These are phyloP conservation scores for Mycoemilia scoparia DNA, from an alignment of 192 early-diverging fungal genomes.

Conservation along the genomic window DNA sequence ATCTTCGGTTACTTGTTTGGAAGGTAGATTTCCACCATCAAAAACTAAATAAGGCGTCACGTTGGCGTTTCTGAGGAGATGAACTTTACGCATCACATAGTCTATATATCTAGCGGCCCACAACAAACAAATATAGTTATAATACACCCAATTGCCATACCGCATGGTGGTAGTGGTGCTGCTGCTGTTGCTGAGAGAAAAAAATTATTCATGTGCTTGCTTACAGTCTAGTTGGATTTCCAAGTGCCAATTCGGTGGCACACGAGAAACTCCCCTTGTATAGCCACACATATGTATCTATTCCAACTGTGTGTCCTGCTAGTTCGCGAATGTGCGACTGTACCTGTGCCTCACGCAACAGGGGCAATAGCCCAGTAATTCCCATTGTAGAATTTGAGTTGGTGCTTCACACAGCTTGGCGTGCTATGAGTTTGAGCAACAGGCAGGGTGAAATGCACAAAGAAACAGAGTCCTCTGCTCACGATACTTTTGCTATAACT, in stretches of 20 bases:
- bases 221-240: slow-evolving; percentile 48
- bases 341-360: slow-evolving; percentile 53
- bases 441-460: no score
- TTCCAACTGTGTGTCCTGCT: slow-evolving; percentile 50
- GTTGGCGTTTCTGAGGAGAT: slow-evolving; percentile 48
- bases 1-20: slow-evolving; percentile 57
- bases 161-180: background rate
- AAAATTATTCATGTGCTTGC: slow-evolving; percentile 27
- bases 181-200: no score
- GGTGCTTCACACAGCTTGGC: no score
- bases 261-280: slow-evolving; percentile 77
- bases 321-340: slow-evolving; percentile 51
- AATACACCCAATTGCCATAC: background rate
- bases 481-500: no score
- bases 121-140: slow-evolving; percentile 1
- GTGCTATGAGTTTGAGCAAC: no score
- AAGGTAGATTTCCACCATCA: slow-evolving; percentile 79
- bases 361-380: slow-evolving; percentile 68
- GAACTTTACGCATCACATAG: slow-evolving; percentile 60
- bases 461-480: no score
- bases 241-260: slow-evolving; percentile 55
- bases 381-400: slow-evolving; percentile 45
- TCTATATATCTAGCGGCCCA: slow-evolving; percentile 69
- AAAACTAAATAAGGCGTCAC: slow-evolving; percentile 81
- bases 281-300: slow-evolving; percentile 95